phyloP scores from a whole-genome alignment of 2,329 filamentous ascomycete genomes.

The Botrytis medusae region DNA sequence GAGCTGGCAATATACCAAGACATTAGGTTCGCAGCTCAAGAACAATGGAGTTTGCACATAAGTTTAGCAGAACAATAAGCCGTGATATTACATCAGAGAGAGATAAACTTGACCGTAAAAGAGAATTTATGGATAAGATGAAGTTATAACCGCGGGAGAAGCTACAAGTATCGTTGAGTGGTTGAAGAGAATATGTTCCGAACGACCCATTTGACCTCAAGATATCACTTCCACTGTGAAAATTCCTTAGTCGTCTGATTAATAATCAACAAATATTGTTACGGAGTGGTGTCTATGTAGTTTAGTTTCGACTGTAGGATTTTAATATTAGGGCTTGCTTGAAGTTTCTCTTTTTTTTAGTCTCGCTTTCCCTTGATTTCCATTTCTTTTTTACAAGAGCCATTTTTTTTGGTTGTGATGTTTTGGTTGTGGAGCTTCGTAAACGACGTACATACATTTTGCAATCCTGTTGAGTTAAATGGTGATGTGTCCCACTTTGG shows the following conservation, averaged over 20 bases:
- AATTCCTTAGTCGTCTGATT: neutral
- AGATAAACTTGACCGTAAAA: neutral
- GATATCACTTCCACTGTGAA: neutral
- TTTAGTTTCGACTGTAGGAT: too few species aligned
- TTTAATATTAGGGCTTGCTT: neutral
- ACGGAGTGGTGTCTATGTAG: too few species aligned
- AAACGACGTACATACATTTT: neutral
- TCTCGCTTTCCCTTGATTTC: rapidly evolving
- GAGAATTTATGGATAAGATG: neutral
- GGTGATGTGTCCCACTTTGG: neutral
- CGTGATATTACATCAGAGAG: neutral
- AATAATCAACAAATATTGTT: too few species aligned
- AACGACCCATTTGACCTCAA: neutral
- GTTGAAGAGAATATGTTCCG: neutral
- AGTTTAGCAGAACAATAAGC: neutral
- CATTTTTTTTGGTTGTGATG: neutral
- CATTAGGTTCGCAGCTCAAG: neutral
- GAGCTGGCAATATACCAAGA: neutral
- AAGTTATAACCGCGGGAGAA: neutral
- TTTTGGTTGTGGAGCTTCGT: neutral
- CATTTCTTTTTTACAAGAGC: neutral
- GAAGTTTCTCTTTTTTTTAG: neutral
- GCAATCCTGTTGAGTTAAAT: neutral
- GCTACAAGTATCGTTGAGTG: neutral
- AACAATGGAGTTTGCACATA: neutral